A percentile compares a stretch with the other conserved stretches of the same genome.
Conservation (phyloP, 2,329 filamentous ascomycete species). For the Whalleya microplaca region DNA sequence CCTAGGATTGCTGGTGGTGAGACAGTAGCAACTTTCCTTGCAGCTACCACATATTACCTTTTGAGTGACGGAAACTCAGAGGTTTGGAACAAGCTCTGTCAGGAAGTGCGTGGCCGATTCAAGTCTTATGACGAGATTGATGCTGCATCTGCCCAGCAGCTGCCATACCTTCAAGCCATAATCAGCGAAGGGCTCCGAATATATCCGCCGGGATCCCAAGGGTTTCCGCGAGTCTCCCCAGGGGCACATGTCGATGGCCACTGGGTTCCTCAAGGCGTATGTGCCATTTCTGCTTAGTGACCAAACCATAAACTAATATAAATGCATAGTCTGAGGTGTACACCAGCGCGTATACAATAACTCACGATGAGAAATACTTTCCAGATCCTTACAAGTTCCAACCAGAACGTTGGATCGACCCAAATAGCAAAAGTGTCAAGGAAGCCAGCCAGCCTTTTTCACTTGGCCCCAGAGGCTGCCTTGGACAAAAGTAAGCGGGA, state of each 20-base stretch:
- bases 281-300: too few relatives aligned
- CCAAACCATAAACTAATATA: too few relatives aligned
- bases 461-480: conserved; percentile 20
- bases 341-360: too few relatives aligned
- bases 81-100: neutral
- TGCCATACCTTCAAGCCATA: conserved; percentile 22
- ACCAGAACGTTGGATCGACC: conserved; percentile 26
- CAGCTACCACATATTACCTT: conserved; percentile 7
- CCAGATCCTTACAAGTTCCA: conserved; percentile 13
- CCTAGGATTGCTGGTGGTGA: conserved; percentile 20
- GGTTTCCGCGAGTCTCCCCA: conserved; percentile 27
- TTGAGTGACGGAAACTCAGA: conserved; percentile 1
- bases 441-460: conserved; percentile 28
- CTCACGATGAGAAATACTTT: too few relatives aligned
- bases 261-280: too few relatives aligned
- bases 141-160: conserved; percentile 14
- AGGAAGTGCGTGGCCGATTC: conserved; percentile 25
- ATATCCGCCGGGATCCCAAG: conserved; percentile 22
- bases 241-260: conserved; percentile 11
- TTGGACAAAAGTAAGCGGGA: conserved; percentile 30
- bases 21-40: conserved; percentile 13
- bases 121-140: conserved; percentile 28
- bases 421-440: conserved; percentile 8
- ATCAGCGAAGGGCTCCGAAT: conserved; percentile 22
- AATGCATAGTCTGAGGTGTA: too few relatives aligned